Base-by-base conservation (phyloP, 169 alveolate species). In the Cyclospora cayetanensis region DNA sequence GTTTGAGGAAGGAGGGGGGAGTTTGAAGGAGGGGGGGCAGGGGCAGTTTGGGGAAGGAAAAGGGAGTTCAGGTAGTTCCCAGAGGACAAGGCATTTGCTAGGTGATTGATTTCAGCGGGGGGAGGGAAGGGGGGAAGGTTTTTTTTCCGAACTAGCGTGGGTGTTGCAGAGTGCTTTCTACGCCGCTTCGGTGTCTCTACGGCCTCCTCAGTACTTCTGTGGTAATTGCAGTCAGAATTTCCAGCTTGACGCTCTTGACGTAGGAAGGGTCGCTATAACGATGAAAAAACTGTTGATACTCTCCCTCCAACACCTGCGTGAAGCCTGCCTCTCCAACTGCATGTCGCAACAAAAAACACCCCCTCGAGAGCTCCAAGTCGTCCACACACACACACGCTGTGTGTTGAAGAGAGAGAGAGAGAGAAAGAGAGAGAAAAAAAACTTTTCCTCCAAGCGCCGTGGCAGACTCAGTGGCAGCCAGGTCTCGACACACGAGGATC, bases 231-330 rank as follows among this genome's bases (percentile, higher is more conserved):
- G 37, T 27, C 76, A 85, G 84, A 27, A 65, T 85, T 4, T 35
- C 60, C 25, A 97, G 80, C 92, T 97, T 97, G 52, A 95, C 95
- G 55, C 92, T 89, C 93, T 97, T 95, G 46, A 96, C 94, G 92
- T 97, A 97, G 31, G 96, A 77, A 4, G 97, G 97, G 70, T 97
- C 98, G 90, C 96, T 97, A 91, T 94, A 94, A 29, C 97, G 93
- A 55, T 95, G 92, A 91, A 95, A 96, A 70, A 97, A 96, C 25
- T 94, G 94, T 85, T 95, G 96, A 85, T 88, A 95, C 70, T 97
- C 70, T 93, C 96, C 85, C 90, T 94, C 84, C 91, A 95, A 37
- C 94, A 94, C 25, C 85, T 65, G 66, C 63, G 66, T 41, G 31
- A 15, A 12, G 63, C 41, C 74, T 39, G 37, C 74, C 50, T 53